Conservation (phyloP, 2,329 filamentous ascomycete genomes). For the Exophiala aquamarina region DNA sequence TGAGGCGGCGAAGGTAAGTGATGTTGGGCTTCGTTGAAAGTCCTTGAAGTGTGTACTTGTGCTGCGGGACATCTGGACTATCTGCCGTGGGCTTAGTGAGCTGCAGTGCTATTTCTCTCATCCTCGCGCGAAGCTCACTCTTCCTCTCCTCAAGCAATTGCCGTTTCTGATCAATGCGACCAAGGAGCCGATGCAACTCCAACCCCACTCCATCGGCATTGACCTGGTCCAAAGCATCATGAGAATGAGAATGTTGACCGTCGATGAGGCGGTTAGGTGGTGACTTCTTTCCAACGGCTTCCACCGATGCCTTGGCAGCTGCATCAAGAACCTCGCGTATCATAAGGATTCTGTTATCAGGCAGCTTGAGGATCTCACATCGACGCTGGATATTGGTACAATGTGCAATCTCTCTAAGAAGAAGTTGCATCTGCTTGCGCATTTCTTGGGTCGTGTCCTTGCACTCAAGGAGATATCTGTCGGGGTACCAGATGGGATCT, state of each 20-base stretch:
- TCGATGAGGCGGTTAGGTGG: slow-evolving; percentile 5
- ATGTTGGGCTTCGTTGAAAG: slow-evolving; percentile 59
- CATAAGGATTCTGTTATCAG: slow-evolving; percentile 20
- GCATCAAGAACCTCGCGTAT: slow-evolving; percentile 25
- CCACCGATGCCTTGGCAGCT: slow-evolving; percentile 33
- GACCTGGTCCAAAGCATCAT: slow-evolving; percentile 5
- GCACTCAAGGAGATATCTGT: slow-evolving; percentile 59
- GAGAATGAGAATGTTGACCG: slow-evolving; percentile 8
- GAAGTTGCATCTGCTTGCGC: slow-evolving; percentile 37
- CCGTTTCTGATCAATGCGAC: slow-evolving; percentile 42
- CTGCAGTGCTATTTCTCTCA: slow-evolving; percentile 45
- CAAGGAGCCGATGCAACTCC: slow-evolving; percentile 38
- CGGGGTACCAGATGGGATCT: slow-evolving; percentile 56
- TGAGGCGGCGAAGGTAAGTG: slow-evolving; percentile 54
- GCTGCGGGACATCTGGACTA: slow-evolving; percentile 38
- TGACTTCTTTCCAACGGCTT: slow-evolving; percentile 26
- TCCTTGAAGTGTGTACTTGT: slow-evolving; percentile 57
- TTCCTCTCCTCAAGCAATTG: slow-evolving; percentile 43
- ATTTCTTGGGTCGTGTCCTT: slow-evolving; percentile 48
- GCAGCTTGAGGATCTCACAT: slow-evolving; percentile 18
- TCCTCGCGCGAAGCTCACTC: slow-evolving; percentile 35
- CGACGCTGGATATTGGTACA: slow-evolving; percentile 22
- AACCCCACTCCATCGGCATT: slow-evolving; percentile 31
- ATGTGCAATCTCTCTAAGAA: slow-evolving; percentile 21
- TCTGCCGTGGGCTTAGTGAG: slow-evolving; percentile 48